Conservation (phyloP, 768 basidiomycete species). For the Leccinum broughii region DNA sequence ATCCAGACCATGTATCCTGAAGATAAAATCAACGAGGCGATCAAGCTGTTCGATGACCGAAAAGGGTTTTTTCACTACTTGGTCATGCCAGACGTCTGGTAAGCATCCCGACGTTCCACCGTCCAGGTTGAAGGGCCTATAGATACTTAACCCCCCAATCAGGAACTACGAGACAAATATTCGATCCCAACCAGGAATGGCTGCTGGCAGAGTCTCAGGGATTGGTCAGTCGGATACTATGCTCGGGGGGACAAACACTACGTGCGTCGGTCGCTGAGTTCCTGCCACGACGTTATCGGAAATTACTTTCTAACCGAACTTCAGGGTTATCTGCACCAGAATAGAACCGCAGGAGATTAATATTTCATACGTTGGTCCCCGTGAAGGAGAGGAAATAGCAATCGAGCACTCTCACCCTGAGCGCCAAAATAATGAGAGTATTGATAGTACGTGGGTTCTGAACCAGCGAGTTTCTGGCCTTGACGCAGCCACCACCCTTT, state of each 20-base stretch:
- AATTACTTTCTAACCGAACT: not conserved
- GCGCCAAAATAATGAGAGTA: not conserved
- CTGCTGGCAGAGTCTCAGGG: not conserved
- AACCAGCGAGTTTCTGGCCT: not conserved
- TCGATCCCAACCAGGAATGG: not conserved
- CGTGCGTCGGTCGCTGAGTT: not conserved
- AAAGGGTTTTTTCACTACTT: slow-evolving; percentile 2
- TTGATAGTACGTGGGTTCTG: not conserved
- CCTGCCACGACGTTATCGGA: not conserved
- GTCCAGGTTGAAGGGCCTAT: no score
- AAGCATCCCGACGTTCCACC: not conserved
- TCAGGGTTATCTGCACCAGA: not conserved
- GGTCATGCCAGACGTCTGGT: slow-evolving; percentile 1
- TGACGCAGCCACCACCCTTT: not conserved
- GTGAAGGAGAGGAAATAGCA: not conserved
- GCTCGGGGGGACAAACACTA: not conserved
- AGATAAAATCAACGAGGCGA: not conserved
- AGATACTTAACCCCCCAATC: not conserved
- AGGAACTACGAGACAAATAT: not conserved
- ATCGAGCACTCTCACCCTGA: not conserved
- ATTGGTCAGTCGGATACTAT: not conserved
- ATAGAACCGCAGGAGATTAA: not conserved
- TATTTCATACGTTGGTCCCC: not conserved
- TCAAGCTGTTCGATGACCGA: slow-evolving; percentile 4
- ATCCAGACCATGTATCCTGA: not conserved